phyloP scores from a whole-genome alignment of 2,329 filamentous ascomycete species.

The Botryotinia convoluta region DNA sequence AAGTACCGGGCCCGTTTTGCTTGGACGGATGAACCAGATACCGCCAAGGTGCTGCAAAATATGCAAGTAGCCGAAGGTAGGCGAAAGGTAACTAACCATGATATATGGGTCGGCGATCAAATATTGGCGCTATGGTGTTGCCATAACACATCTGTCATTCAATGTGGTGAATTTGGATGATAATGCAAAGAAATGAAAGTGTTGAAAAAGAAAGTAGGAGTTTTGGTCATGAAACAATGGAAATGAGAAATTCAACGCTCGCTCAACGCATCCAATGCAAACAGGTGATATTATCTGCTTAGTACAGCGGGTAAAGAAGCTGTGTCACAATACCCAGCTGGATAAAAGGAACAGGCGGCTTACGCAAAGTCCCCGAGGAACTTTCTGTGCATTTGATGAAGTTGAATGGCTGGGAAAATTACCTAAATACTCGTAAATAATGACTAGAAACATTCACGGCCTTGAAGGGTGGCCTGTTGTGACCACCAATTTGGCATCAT shows the following conservation, averaged over 20 bases:
- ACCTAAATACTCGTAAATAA: not conserved
- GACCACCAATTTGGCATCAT: not conserved
- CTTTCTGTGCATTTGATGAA: slow-evolving; percentile 6
- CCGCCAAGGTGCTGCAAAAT: slow-evolving; percentile 10
- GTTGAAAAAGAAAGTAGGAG: not conserved
- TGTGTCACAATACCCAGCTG: not conserved
- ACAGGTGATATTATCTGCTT: slow-evolving; percentile 1
- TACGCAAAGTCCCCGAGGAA: slow-evolving; percentile 13
- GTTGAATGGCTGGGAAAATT: slow-evolving; percentile 6
- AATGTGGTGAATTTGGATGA: not conserved
- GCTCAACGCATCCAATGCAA: not conserved
- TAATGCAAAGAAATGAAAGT: slow-evolving; percentile 1
- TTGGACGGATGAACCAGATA: slow-evolving; percentile 10
- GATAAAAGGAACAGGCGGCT: not conserved
- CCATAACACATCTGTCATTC: not conserved
- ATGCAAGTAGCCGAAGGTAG: slow-evolving; percentile 15
- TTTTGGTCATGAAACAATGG: not conserved
- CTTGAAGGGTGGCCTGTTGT: not conserved
- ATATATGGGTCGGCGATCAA: slow-evolving; percentile 19
- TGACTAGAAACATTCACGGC: not conserved
- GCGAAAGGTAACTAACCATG: slow-evolving; percentile 8
- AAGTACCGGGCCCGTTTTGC: slow-evolving; percentile 10
- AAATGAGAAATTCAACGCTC: not conserved
- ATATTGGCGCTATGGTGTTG: slow-evolving; percentile 6
- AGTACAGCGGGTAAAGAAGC: not conserved